Conservation (phyloP, 2,329 filamentous ascomycete species). For the Alternaria tenuissima region DNA sequence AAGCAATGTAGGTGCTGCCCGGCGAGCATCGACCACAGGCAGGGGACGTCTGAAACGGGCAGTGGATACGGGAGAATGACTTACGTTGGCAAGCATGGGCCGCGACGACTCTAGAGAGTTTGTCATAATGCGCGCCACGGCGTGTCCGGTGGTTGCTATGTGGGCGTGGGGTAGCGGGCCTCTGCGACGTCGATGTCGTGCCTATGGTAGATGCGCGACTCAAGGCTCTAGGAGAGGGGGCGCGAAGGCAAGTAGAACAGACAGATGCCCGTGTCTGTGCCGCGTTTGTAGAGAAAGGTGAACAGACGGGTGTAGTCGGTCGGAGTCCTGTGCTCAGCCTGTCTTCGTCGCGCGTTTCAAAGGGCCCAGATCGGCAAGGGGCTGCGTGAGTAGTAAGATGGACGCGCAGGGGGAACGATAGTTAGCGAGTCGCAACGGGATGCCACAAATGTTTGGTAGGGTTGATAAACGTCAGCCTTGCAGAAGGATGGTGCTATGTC, state of each 20-base stretch:
- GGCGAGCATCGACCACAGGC: constrained; percentile 28
- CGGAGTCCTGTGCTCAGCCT: constrained; percentile 26
- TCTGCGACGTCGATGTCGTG: neutral
- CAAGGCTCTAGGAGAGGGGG: neutral
- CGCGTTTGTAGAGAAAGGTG: constrained; percentile 12
- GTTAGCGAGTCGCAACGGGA: constrained; percentile 7
- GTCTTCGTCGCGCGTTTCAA: constrained; percentile 34
- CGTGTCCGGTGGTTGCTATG: constrained; percentile 4
- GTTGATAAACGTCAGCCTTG: constrained; percentile 9
- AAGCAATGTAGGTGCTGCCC: constrained; percentile 3
- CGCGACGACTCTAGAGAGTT: constrained; percentile 52
- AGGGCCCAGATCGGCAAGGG: constrained; percentile 36
- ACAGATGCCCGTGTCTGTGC: neutral
- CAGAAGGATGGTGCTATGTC: constrained; percentile 1
- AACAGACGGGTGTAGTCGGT: constrained; percentile 14
- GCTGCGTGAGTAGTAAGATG: constrained; percentile 27
- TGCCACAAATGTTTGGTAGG: constrained; percentile 4
- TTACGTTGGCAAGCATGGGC: constrained; percentile 53
- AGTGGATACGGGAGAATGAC: constrained; percentile 38
- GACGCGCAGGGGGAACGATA: constrained; percentile 20
- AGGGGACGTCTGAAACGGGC: constrained; percentile 41
- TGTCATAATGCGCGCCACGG: constrained; percentile 40
- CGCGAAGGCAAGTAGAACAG: neutral
- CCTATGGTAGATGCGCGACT: neutral
- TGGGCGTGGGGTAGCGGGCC: neutral